These are phyloP conservation scores for Eleusine coracana DNA, from an alignment of 176 grass and related monocot genomes.

Conservation along the genomic window DNA sequence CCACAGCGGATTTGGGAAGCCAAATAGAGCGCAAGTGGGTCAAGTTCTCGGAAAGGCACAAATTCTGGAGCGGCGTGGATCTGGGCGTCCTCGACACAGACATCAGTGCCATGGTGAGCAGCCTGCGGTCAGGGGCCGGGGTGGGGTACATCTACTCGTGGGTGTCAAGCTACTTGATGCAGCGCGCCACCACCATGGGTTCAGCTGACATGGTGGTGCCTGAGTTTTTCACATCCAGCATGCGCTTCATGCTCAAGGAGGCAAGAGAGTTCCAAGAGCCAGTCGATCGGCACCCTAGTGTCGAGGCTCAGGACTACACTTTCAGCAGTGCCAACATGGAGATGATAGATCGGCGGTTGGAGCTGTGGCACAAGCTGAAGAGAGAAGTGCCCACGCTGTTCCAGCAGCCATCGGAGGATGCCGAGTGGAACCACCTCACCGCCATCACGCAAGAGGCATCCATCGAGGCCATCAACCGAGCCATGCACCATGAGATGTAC, in stretches of 20 bases:
- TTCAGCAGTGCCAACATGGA: neutral
- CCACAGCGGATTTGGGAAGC: neutral
- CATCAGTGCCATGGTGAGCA: neutral
- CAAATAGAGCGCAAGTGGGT: neutral
- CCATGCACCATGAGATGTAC: slow-evolving; percentile 25
- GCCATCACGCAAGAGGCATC: slow-evolving; percentile 3
- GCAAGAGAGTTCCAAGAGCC: neutral
- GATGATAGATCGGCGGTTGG: neutral
- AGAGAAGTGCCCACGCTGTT: neutral
- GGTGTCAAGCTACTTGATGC: neutral
- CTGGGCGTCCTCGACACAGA: neutral
- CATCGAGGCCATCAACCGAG: slow-evolving; percentile 17
- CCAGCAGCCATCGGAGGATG: neutral
- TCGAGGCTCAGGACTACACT: neutral
- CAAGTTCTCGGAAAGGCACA: neutral
- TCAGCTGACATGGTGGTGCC: neutral
- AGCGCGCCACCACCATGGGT: neutral
- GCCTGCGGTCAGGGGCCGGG: neutral
- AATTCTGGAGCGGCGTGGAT: neutral
- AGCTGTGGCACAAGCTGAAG: neutral
- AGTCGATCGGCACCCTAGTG: neutral
- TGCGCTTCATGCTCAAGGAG: neutral
- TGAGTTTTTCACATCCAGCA: neutral
- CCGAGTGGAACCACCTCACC: neutral
- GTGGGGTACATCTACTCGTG: neutral